Evolutionary conservation across 2,329 filamentous ascomycete species (phyloP).

Genomic region (Aspergillus sp.): DNA sequence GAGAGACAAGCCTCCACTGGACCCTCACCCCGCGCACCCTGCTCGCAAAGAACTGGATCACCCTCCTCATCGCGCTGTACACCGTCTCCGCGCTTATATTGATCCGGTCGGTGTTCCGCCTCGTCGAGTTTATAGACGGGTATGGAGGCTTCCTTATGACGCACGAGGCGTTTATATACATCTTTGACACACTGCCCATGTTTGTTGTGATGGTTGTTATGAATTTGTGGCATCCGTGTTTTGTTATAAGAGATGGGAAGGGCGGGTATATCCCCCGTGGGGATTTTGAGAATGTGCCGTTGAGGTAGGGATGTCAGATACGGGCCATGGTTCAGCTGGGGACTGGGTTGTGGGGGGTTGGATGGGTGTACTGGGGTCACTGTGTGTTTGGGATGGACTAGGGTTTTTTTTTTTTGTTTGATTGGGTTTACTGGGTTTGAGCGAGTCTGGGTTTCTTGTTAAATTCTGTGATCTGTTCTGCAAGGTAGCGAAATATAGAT

Average conservation of each 20-base stretch:
- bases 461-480: too few species aligned
- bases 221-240: conserved; percentile 17
- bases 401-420: too few species aligned
- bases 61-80: conserved; percentile 17
- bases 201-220: conserved; percentile 12
- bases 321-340: too few species aligned
- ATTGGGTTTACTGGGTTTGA: too few species aligned
- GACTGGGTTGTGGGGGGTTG: neutral
- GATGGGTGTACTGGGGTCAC: neutral
- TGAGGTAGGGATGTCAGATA: neutral
- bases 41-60: conserved; percentile 17
- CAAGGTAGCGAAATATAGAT: too few species aligned
- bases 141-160: conserved; percentile 11
- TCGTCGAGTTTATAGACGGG: conserved; percentile 14
- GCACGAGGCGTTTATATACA: conserved; percentile 12
- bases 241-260: conserved; percentile 6
- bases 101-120: conserved; percentile 27
- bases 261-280: neutral
- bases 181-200: conserved; percentile 17
- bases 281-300: neutral
- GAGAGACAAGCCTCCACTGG: neutral
- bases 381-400: too few species aligned
- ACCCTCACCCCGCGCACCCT: neutral
- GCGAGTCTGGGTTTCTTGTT: too few species aligned
- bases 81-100: conserved; percentile 24